These are phyloP conservation scores for Protea cynaroides DNA, from an alignment of 164 flowering plant species.

Conservation along the genomic window DNA sequence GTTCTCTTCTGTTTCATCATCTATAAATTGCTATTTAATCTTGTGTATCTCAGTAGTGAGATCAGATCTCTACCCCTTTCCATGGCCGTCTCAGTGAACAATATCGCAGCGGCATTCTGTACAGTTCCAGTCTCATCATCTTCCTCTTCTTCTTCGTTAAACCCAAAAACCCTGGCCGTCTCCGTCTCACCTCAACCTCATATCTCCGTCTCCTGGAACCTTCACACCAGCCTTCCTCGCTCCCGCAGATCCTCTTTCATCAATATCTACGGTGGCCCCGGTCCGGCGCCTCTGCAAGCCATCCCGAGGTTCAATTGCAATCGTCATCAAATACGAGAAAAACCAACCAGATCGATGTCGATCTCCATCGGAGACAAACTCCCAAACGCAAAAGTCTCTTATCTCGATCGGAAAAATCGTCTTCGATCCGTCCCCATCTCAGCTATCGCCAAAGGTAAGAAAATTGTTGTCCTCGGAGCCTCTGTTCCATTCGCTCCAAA, in stretches of 20 bases:
- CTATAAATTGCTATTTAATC: too few relatives aligned
- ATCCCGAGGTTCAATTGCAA: slow-evolving; percentile 7
- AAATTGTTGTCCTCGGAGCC: slow-evolving; percentile 14
- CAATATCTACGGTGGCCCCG: slow-evolving; percentile 18
- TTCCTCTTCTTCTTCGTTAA: neutral
- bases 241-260: slow-evolving; percentile 14
- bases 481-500: slow-evolving; percentile 16
- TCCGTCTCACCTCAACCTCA: slow-evolving; percentile 3
- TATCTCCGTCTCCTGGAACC: slow-evolving; percentile 21
- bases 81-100: slow-evolving; percentile 23
- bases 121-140: slow-evolving; percentile 4
- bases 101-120: slow-evolving; percentile 28
- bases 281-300: slow-evolving; percentile 10
- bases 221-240: slow-evolving; percentile 16
- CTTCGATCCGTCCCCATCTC: slow-evolving; percentile 8
- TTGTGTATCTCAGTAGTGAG: neutral
- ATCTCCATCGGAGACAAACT: slow-evolving; percentile 12
- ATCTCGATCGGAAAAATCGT: slow-evolving; percentile 14
- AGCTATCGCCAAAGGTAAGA: slow-evolving; percentile 14
- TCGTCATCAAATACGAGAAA: neutral
- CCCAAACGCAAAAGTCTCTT: slow-evolving; percentile 16
- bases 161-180: neutral
- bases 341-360: neutral
- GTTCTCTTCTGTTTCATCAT: too few relatives aligned
- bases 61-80: neutral